A percentile compares a stretch with the other conserved stretches of the same genome.
Evolutionary conservation across 331 rosid species (phyloP).

Genomic region (Acacia concinna): DNA sequence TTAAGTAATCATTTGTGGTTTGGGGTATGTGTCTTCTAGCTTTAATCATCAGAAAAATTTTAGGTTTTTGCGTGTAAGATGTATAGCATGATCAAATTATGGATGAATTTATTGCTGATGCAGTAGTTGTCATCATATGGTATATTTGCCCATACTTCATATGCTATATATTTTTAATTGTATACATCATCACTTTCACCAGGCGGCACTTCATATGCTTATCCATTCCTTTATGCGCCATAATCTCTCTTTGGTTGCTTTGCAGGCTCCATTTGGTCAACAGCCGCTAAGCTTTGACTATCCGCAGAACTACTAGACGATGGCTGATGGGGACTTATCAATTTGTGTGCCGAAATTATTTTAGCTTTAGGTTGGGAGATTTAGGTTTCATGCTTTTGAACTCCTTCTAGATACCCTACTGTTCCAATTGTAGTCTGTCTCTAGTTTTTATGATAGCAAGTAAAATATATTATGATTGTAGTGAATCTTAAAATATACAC

Average conservation of each 20-base stretch:
- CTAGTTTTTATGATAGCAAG: conserved; percentile 36
- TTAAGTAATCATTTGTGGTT: neutral
- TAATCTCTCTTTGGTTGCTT: conserved; percentile 11
- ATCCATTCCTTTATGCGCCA: neutral
- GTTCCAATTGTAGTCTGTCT: conserved; percentile 35
- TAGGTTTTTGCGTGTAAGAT: neutral
- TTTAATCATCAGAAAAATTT: neutral
- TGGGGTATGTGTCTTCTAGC: conserved; percentile 11
- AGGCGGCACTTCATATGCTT: neutral
- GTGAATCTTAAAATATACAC: conserved; percentile 27
- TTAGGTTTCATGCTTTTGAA: conserved; percentile 40
- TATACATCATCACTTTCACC: neutral
- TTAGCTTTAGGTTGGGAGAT: conserved; percentile 39
- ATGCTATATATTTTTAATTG: neutral
- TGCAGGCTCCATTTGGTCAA: conserved; percentile 89
- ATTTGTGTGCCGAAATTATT: conserved; percentile 40
- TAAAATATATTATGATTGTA: conserved; percentile 24
- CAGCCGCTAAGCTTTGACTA: conserved; percentile 84
- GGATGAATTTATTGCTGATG: neutral
- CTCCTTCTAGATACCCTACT: conserved; percentile 36
- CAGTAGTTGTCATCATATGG: neutral
- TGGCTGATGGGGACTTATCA: conserved; percentile 28
- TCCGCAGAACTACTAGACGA: conserved; percentile 64
- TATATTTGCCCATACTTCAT: neutral
- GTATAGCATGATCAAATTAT: neutral